Percentiles rank a stretch among this genome's conserved stretches.
phyloP scores from a whole-genome alignment of 257 asterid species.

The Knoxia roxburghii region DNA sequence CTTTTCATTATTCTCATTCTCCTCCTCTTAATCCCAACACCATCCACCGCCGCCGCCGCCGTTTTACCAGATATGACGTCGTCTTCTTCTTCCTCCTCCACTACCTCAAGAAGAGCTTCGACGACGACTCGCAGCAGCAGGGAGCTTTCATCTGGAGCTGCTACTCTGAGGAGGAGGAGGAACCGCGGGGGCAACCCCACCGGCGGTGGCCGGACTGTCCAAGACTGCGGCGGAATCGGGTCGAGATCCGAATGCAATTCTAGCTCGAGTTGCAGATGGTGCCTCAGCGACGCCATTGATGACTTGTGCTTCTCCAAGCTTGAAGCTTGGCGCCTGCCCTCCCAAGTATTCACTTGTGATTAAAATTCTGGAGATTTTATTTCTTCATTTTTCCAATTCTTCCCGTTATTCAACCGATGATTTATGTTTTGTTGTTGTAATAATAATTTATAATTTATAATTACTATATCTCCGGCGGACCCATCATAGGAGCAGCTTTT shows the following conservation, averaged over 20 bases:
- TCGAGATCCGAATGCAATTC: conserved; percentile 21
- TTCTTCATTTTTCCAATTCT: not conserved
- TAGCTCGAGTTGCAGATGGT: conserved; percentile 29
- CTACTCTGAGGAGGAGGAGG: too few species aligned
- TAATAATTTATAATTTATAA: not conserved
- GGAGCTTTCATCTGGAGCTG: not conserved
- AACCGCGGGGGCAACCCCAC: not conserved
- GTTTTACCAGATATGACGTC: not conserved
- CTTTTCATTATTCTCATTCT: conserved; percentile 11
- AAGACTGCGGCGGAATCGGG: conserved; percentile 19
- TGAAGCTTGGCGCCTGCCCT: conserved; percentile 38
- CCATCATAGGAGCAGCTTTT: too few species aligned
- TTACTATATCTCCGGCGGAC: too few species aligned
- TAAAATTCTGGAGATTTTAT: not conserved
- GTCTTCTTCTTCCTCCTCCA: not conserved
- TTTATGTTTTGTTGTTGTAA: not conserved
- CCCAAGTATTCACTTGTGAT: conserved; percentile 33
- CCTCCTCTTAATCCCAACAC: not conserved
- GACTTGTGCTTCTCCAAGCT: conserved; percentile 33
- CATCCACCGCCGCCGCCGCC: not conserved
- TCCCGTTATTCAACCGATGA: not conserved
- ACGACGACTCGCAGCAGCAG: conserved; percentile 5
- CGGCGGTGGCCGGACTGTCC: not conserved
- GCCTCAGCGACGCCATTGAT: conserved; percentile 31
- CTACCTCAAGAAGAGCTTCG: conserved; percentile 4